Evolutionary conservation across 1,284 basidiomycete genomes (phyloP), one percentile per base, ranked within the genome.

Genomic region (Porogramme epimiltina): DNA sequence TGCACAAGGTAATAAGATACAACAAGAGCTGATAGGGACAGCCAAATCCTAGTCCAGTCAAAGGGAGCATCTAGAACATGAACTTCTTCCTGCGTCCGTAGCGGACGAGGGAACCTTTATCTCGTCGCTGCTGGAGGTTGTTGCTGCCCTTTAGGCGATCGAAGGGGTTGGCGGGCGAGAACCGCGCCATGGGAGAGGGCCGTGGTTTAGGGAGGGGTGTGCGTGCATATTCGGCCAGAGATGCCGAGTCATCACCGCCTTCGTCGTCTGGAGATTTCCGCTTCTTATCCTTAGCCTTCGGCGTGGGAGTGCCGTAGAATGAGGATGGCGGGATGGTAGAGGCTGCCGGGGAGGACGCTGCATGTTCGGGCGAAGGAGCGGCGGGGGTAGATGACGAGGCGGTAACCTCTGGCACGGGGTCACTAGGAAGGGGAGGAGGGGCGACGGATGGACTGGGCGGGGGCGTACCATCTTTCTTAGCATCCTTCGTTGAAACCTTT

Each of bases 251-350:
- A 24, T 62, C 54, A 18, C 68, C 51, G 28, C 69, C 69, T 6
- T 62, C 54, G n/a, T 69, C 51, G 28, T 70, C 69, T 6, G 68
- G 63, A 16, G 70, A 70, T 59, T 79, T 80, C 33, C 74, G 76
- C 64, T 75, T 77, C 65, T 63, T 76, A 55, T 65, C 66, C 36
- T 64, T 59, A 15, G 61, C 58, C 38, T 59, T 65, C n/a, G 55
- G 16, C 11, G 59, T 40, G 13, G 68, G 49, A 19, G 65, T 56
- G 16, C 72, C 73, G 53, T 84, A 82, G 61, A 84, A 84, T 51
- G 64, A 78, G 28, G 62, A 66, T 20, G 79, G 62, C 24, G 76
- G 62, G 46, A 84, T 71, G 31, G 43, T 34, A 31, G 45, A 33
- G 8, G 51, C 42, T 19, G 42, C 36, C 16, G 49, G 25, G 51